Evolutionary conservation across 805 yeast genomes (phyloP).

Genomic region (Hyphopichia homilentoma): DNA sequence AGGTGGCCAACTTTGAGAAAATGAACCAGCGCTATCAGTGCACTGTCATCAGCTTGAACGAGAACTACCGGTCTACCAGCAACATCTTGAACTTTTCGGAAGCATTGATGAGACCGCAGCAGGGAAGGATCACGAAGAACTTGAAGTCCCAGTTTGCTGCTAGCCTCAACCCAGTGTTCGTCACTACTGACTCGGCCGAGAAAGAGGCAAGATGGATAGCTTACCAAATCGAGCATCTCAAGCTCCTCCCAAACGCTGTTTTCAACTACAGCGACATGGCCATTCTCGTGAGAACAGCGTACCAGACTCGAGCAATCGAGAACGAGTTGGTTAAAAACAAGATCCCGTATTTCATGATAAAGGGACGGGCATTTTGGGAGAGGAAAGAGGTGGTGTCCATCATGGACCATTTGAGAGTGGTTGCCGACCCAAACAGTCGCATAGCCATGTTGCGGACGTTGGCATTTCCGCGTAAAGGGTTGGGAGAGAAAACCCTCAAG

Average conservation of each 20-base stretch:
- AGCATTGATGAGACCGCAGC: slow-evolving; percentile 58
- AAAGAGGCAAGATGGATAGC: slow-evolving; percentile 61
- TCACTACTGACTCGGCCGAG: slow-evolving; percentile 34
- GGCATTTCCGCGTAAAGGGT: slow-evolving; percentile 59
- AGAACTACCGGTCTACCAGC: slow-evolving; percentile 79
- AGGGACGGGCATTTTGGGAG: slow-evolving; percentile 81
- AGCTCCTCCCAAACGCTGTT: slow-evolving; percentile 38
- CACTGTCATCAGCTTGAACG: slow-evolving; percentile 45
- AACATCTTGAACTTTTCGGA: slow-evolving; percentile 65
- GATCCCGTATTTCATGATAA: slow-evolving; percentile 64
- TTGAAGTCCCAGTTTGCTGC: slow-evolving; percentile 44
- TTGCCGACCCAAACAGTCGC: slow-evolving; percentile 56
- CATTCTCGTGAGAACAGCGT: slow-evolving; percentile 63
- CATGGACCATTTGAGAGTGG: slow-evolving; percentile 61
- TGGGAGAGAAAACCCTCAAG: slow-evolving; percentile 56
- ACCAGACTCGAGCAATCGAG: slow-evolving; percentile 62
- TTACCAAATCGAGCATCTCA: slow-evolving; percentile 48
- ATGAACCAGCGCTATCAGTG: slow-evolving; percentile 44
- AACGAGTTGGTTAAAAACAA: slow-evolving; percentile 49
- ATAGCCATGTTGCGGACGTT: slow-evolving; percentile 57
- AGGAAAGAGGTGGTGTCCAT: slow-evolving; percentile 61
- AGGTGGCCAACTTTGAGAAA: slow-evolving; percentile 56
- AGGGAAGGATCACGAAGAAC: slow-evolving; percentile 38
- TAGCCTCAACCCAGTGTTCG: slow-evolving; percentile 46
- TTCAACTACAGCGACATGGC: slow-evolving; percentile 62